Evolutionary conservation across 805 yeast species (phyloP).

Genomic region (Brettanomyces anomalus): DNA sequence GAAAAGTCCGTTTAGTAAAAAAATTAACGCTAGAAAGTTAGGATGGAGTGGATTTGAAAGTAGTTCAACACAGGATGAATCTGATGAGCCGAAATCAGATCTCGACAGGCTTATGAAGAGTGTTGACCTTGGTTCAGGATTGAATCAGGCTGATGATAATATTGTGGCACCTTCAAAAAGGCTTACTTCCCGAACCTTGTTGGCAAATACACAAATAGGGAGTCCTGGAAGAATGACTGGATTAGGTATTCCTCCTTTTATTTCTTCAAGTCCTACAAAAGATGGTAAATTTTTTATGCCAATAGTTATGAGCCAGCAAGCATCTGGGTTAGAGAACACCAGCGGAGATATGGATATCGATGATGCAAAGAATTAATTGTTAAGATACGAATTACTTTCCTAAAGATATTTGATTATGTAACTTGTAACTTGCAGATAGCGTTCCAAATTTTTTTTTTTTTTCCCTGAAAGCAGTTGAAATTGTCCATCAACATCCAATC

Average conservation of each 20-base stretch:
- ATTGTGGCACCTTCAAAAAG: background rate
- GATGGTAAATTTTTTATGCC: slow-evolving; percentile 1
- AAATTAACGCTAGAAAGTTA: background rate
- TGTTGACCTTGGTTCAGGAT: background rate
- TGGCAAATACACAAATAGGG: slow-evolving; percentile 11
- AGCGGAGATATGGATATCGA: slow-evolving; percentile 2
- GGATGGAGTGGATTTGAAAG: background rate
- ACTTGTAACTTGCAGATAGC: too few species aligned
- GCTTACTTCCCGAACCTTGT: slow-evolving; percentile 8
- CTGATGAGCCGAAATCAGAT: background rate
- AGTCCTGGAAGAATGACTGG: slow-evolving; percentile 14
- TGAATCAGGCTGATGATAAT: background rate
- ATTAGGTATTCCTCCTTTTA: slow-evolving; percentile 5
- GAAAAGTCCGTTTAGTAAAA: background rate
- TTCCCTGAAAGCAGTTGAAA: too few species aligned
- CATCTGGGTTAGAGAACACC: background rate
- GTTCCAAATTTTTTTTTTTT: too few species aligned
- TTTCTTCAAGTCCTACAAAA: background rate
- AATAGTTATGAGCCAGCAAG: background rate
- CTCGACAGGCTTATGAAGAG: background rate
- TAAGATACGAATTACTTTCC: background rate
- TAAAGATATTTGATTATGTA: background rate
- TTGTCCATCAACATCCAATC: too few species aligned
- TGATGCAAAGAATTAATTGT: background rate
- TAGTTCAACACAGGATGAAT: background rate